Evolutionary conservation across 306 rosid species (phyloP), one percentile per base, ranked within the genome.

Genomic region (Pachyrhizus erosus): DNA sequence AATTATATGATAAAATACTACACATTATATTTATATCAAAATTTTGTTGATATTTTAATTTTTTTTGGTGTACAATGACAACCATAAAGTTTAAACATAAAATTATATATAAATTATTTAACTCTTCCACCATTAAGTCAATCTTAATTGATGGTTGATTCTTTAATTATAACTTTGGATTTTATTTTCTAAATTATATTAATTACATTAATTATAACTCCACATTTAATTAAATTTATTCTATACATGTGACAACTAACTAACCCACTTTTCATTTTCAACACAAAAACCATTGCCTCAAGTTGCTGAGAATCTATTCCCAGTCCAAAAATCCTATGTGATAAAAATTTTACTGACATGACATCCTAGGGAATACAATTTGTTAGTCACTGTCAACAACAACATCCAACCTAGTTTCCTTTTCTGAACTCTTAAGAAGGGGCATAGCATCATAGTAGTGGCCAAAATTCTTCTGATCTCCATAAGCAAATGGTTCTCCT

Each of bases 371-470:
- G 27, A 67, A 21, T 75, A 52, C 4, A 54, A 1, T 37, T 75
- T 3, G 2, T 39, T 40, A 66, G 9, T 65, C 27, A 75, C 54
- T 65, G 17, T 9, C 4, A 29, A 29, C 1, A 71, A 12, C 86
- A 61, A 61, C 31, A 78, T 78, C 52, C 15, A 62, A 83, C 20
- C 51, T 71, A 37, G 80, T 72, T 5, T 83, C 70, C 9, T 20
- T 39, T 31, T 82, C 15, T 45, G 74, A 70, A 70, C 29, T 31
- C 83, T 77, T 77, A 37, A 77, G 83, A 61, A 83, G 86, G 11
- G 86, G 86, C 37, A 49, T 77, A 61, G n/a, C 79, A 83, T 83
- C 86, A 77, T 77, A 60, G 45, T 77, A 24, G 37, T 70, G 75
- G 7, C 49, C 43, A 51, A 71, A 51, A 5, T 71, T 40, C 76